Evolutionary conservation across 139 green algal genomes (phyloP), one percentile per base, ranked within the genome.

Genomic region (Edaphochlamys debaryana): DNA sequence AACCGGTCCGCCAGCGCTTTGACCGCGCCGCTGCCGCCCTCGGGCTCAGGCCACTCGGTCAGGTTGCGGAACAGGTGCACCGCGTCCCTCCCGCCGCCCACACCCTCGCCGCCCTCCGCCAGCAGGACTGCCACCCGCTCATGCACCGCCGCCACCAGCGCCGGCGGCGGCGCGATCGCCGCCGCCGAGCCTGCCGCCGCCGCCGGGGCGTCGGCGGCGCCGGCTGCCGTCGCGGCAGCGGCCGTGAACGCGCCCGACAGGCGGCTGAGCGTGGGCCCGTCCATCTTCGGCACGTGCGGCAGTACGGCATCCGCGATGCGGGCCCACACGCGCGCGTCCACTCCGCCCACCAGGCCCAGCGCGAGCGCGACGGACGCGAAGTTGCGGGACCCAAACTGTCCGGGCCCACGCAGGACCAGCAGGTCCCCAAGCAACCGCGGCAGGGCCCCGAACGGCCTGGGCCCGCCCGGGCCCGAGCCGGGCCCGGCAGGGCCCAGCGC

Each of bases 341-440:
- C 20, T 8, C 56, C 36, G 15, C 42, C 63, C 45, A 82, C 8
- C 32, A 82, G 63, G 13, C 42, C 76, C 32, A 82, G 32, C 23
- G 63, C 76, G 32, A 82, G 62, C 60, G 32, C 64, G 0, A 56
- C 42, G 3, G 76, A 82, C 2, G 76, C 32, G 23, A 74, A 73
- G 36, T 48, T 38, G 5, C 54, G 2, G 20, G n/a, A 32, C n/a
- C 76, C 76, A 6, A 82, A 74, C 4, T 29, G 0, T 11, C 15
- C 7, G 4, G 38, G 11, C 11, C 76, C 76, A 42, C 76, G 76
- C 32, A 82, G 64, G 4, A 74, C 30, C 42, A 82, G 22, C 62
- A 82, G 25, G 63, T 82, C 76, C 0, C 38, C 42, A 45, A 82
- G 76, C 63, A 82, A 63, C n/a, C 76, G 76, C 42, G 76, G 76